A percentile compares a stretch with the other conserved stretches of the same genome.
Evolutionary conservation across 1,284 basidiomycete genomes (phyloP).

Genomic region (Fistulina hepatica): DNA sequence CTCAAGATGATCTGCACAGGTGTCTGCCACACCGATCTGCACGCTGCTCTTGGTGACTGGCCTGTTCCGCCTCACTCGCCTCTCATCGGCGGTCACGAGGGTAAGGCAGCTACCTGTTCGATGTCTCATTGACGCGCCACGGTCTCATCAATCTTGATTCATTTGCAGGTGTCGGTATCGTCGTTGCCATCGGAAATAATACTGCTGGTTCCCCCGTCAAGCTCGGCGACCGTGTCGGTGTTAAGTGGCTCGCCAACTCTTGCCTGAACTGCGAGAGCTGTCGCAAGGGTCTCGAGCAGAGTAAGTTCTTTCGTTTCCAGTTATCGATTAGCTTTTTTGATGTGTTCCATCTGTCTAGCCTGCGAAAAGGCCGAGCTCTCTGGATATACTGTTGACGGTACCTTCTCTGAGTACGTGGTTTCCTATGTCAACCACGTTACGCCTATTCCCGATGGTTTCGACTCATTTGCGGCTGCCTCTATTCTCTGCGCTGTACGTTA

Average conservation of each 20-base stretch:
- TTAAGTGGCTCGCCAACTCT: constrained; percentile 62
- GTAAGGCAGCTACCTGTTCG: constrained; percentile 20
- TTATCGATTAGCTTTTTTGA: constrained; percentile 3
- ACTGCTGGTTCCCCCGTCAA: constrained; percentile 35
- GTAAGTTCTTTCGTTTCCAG: constrained; percentile 27
- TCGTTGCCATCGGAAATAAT: constrained; percentile 56
- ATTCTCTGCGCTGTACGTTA: constrained; percentile 58
- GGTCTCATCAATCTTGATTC: too few species aligned
- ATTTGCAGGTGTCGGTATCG: constrained; percentile 33
- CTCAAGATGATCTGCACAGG: constrained; percentile 57
- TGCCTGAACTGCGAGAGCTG: constrained; percentile 68
- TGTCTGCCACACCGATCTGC: constrained; percentile 58
- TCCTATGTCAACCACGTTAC: constrained; percentile 56
- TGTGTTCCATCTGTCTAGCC: constrained; percentile 16
- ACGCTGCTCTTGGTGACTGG: constrained; percentile 50
- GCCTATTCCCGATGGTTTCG: constrained; percentile 49
- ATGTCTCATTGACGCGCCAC: too few species aligned
- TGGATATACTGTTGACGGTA: constrained; percentile 51
- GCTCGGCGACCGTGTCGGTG: constrained; percentile 58
- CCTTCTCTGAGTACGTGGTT: constrained; percentile 39
- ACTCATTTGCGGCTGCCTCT: constrained; percentile 62
- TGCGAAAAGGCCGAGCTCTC: constrained; percentile 31
- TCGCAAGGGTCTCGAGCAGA: constrained; percentile 60
- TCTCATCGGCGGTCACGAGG: constrained; percentile 65
- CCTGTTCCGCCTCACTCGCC: constrained; percentile 39